phyloP scores from a whole-genome alignment of 1,139 yeast genomes.

The Meyerozyma carpophila region DNA sequence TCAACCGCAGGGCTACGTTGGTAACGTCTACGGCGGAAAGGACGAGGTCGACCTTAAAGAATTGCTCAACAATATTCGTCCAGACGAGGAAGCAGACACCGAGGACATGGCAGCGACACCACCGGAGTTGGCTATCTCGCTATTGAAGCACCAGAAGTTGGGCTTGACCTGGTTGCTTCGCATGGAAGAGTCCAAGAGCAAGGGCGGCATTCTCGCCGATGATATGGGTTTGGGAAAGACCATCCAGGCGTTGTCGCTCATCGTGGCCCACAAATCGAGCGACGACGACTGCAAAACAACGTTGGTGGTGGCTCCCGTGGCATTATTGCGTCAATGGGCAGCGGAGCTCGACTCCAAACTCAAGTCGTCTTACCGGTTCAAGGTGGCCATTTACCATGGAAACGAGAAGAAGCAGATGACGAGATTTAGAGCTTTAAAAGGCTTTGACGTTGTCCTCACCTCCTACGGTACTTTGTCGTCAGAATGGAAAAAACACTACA shows the following conservation, averaged over 20 bases:
- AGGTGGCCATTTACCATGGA: constrained; percentile 61
- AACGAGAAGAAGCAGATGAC: constrained; percentile 30
- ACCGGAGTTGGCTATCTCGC: constrained; percentile 52
- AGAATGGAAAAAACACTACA: constrained; percentile 62
- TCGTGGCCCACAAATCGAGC: constrained; percentile 48
- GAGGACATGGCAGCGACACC: constrained; percentile 60
- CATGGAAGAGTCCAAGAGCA: constrained; percentile 52
- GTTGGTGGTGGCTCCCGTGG: constrained; percentile 81
- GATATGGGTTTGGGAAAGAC: constrained; percentile 97
- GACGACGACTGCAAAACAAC: constrained; percentile 45
- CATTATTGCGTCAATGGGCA: constrained; percentile 79
- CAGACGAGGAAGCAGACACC: constrained; percentile 44
- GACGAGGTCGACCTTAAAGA: constrained; percentile 40
- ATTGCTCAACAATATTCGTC: constrained; percentile 62
- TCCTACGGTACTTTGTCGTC: constrained; percentile 72
- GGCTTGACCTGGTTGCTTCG: constrained; percentile 80
- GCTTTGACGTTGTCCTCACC: constrained; percentile 70
- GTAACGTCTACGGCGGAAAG: constrained; percentile 21
- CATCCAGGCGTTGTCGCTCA: constrained; percentile 70
- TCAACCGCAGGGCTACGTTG: constrained; percentile 10
- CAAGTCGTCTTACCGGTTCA: constrained; percentile 40
- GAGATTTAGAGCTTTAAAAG: constrained; percentile 40
- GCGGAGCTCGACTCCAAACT: constrained; percentile 65
- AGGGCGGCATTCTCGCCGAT: constrained; percentile 85
- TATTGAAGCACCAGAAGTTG: constrained; percentile 78